Conservation (phyloP, 495 filamentous ascomycete genomes). For the Penicillium antarcticum region DNA sequence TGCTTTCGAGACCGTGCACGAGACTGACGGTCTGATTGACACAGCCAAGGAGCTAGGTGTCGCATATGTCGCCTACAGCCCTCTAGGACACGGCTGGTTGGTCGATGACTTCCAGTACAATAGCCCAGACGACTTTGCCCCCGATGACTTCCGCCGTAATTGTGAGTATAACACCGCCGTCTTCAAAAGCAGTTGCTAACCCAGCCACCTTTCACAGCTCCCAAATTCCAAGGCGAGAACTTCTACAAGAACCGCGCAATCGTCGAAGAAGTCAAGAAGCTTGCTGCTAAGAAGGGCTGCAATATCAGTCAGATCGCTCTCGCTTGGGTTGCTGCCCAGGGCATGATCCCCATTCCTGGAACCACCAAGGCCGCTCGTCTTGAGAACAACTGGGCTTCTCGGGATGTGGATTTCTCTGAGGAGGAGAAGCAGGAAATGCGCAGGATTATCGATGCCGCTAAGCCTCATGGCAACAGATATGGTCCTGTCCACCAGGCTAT, state of each 20-base stretch:
- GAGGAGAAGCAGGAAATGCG: constrained; percentile 38
- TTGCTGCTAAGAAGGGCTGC: constrained; percentile 37
- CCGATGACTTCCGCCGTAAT: constrained; percentile 39
- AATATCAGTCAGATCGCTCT: constrained; percentile 40
- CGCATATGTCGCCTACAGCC: constrained; percentile 44
- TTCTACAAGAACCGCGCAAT: constrained; percentile 47
- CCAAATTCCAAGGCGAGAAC: constrained; percentile 50
- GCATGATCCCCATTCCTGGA: constrained; percentile 46
- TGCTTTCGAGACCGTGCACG: constrained; percentile 47
- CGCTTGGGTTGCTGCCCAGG: constrained; percentile 46
- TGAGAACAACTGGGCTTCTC: constrained; percentile 41
- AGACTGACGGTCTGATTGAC: constrained; percentile 39
- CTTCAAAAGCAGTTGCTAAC: not conserved
- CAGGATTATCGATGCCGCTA: constrained; percentile 35
- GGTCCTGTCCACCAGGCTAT: constrained; percentile 29
- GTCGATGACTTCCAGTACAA: constrained; percentile 43
- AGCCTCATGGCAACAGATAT: constrained; percentile 37
- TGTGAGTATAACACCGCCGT: constrained; percentile 15
- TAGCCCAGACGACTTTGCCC: constrained; percentile 41
- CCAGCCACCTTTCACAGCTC: constrained; percentile 17
- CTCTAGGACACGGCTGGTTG: constrained; percentile 45
- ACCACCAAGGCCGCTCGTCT: constrained; percentile 43
- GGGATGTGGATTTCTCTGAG: constrained; percentile 33
- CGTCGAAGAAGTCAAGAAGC: constrained; percentile 41
- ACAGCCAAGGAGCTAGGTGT: constrained; percentile 39